phyloP scores from a whole-genome alignment of 352 stramenopile species.

The Peronospora tabacina region DNA sequence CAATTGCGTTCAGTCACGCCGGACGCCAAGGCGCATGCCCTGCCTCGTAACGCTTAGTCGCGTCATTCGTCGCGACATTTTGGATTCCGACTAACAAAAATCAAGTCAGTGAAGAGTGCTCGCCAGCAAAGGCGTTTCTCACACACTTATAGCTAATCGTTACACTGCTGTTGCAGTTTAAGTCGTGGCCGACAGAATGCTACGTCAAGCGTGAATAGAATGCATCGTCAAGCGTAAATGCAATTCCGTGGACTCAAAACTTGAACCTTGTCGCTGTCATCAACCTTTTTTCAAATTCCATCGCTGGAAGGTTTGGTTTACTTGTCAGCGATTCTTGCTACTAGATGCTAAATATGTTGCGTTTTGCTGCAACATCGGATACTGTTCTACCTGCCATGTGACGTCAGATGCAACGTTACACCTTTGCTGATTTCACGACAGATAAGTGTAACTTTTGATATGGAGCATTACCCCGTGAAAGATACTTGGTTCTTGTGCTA shows the following conservation, averaged over 20 bases:
- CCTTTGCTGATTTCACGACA: conserved; percentile 68
- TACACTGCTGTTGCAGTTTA: conserved; percentile 5
- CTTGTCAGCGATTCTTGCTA: no score
- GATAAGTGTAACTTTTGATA: conserved; percentile 47
- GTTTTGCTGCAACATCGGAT: no score
- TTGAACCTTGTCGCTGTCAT: conserved; percentile 65
- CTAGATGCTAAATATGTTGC: no score
- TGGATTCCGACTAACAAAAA: conserved; percentile 8
- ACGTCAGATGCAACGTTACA: conserved; percentile 65
- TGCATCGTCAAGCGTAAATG: conserved; percentile 65
- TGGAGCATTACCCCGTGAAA: conserved; percentile 43
- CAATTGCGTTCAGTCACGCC: conserved; percentile 14
- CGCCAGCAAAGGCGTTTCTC: conserved; percentile 11
- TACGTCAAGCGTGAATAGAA: no score
- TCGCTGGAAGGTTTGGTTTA: no score
- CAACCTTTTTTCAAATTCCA: conserved; percentile 12
- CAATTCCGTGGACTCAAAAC: conserved; percentile 45
- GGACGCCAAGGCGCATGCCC: background rate
- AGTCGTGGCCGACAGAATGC: conserved; percentile 41
- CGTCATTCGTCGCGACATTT: conserved; percentile 22
- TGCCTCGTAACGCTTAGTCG: conserved; percentile 8
- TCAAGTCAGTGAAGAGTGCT: conserved; percentile 1
- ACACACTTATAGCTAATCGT: conserved; percentile 4
- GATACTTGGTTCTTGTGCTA: conserved; percentile 40
- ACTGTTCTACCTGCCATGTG: conserved; percentile 35